phyloP scores from a whole-genome alignment of 2,329 filamentous ascomycete species.

The Drechmeria coniospora region DNA sequence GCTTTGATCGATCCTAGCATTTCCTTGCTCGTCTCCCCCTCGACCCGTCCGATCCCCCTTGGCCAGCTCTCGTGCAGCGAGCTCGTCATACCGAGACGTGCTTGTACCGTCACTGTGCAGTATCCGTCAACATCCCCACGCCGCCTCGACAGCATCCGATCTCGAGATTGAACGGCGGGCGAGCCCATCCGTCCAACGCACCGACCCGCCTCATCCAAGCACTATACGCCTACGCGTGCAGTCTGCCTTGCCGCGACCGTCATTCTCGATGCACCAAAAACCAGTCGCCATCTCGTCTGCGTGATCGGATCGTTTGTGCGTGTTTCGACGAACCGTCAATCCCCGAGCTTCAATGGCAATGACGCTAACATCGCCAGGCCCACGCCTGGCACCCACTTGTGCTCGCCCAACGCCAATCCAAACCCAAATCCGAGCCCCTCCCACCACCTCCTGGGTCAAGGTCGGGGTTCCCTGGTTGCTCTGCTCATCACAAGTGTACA shows the following conservation, averaged over 20 bases:
- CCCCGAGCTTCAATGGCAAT: background rate
- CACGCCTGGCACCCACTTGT: no score
- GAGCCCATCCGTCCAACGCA: background rate
- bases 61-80: no score
- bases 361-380: background rate
- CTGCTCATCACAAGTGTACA: no score
- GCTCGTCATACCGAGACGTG: no score
- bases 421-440: conserved; percentile 1
- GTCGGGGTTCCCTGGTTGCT: no score
- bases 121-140: background rate
- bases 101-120: no score
- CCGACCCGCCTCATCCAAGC: background rate
- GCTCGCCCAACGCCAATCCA: background rate
- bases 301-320: conserved; percentile 1
- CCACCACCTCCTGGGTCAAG: no score
- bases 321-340: conserved; percentile 1
- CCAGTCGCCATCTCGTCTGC: background rate
- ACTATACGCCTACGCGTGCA: no score
- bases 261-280: background rate
- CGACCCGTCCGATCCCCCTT: background rate
- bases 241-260: background rate
- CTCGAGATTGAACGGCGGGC: conserved; percentile 1
- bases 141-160: conserved; percentile 2
- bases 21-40: background rate
- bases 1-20: background rate